phyloP scores from a whole-genome alignment of 2,329 filamentous ascomycete genomes.

The Zymoseptoria brevis region DNA sequence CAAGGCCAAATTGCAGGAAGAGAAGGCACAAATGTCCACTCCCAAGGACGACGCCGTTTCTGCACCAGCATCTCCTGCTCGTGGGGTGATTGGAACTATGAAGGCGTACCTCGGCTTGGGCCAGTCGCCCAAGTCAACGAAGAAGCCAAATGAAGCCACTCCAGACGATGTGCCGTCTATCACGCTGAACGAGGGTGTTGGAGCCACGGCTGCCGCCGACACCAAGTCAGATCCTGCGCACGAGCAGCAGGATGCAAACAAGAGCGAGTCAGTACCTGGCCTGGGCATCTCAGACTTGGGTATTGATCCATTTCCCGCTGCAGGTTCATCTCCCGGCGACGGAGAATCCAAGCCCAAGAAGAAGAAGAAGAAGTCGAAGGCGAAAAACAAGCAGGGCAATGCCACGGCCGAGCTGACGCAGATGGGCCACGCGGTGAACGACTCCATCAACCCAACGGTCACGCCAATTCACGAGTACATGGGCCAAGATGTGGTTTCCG shows the following conservation, averaged over 20 bases:
- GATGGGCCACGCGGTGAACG: neutral
- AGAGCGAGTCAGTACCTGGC: slow-evolving; percentile 2
- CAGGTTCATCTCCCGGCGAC: neutral
- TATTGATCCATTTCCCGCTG: neutral
- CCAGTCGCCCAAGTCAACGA: neutral
- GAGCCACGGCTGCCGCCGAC: neutral
- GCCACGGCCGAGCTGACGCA: slow-evolving; percentile 1
- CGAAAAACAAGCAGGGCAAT: slow-evolving; percentile 13
- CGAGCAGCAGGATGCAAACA: neutral
- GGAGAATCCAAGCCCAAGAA: slow-evolving; percentile 9
- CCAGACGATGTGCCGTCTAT: neutral
- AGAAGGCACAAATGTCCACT: neutral
- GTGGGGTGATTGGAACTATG: neutral
- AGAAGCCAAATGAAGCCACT: neutral
- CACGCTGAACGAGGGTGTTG: neutral
- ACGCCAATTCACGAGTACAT: slow-evolving; percentile 1
- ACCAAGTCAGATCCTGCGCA: neutral
- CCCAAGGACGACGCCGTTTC: neutral
- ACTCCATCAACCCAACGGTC: neutral
- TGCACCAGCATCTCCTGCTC: neutral
- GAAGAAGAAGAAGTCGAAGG: slow-evolving; percentile 16
- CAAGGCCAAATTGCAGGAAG: neutral
- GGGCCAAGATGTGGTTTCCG: slow-evolving; percentile 1
- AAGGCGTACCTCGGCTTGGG: neutral
- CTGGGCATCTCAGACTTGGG: slow-evolving; percentile 7